These are phyloP conservation scores for Helminthosporium solani DNA, from an alignment of 2,329 filamentous ascomycete species.

Conservation along the genomic window DNA sequence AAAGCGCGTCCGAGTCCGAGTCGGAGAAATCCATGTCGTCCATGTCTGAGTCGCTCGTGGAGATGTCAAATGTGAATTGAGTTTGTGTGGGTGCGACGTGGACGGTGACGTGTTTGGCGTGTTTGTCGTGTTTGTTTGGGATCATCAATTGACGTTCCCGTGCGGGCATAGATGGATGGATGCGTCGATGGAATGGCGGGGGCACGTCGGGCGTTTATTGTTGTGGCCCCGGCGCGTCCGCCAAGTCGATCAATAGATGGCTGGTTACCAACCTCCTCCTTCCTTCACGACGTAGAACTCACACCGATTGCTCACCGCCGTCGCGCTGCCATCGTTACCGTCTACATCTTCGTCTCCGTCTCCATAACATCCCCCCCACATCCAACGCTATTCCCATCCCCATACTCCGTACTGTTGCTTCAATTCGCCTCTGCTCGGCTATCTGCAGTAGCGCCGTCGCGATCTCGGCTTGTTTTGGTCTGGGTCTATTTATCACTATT, in stretches of 20 bases:
- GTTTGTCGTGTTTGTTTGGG: slow-evolving; percentile 23
- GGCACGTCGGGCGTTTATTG: slow-evolving; percentile 8
- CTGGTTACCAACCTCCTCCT: slow-evolving; percentile 12
- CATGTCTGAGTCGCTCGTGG: slow-evolving; percentile 26
- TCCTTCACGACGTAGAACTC: slow-evolving; percentile 1
- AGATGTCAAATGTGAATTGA: slow-evolving; percentile 1
- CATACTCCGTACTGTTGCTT: slow-evolving; percentile 3
- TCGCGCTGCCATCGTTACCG: neutral
- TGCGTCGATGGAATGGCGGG: slow-evolving; percentile 1
- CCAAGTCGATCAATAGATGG: slow-evolving; percentile 5
- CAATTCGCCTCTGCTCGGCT: neutral
- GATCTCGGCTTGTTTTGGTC: slow-evolving; percentile 7
- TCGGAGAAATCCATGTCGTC: slow-evolving; percentile 55
- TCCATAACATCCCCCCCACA: neutral
- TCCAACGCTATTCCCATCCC: too few relatives aligned
- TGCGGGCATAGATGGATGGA: neutral
- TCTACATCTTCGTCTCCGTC: neutral
- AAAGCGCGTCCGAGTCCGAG: slow-evolving; percentile 60
- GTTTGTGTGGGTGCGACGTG: neutral
- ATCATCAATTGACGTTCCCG: too few relatives aligned
- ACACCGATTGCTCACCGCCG: neutral
- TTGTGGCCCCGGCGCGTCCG: slow-evolving; percentile 8
- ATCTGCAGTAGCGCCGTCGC: neutral
- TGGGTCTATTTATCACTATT: slow-evolving; percentile 10
- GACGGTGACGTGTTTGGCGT: slow-evolving; percentile 24